Percentiles rank a stretch among this genome's conserved stretches.
Conservation (phyloP, 192 early-diverging fungal genomes). For the Coemansia sp. region DNA sequence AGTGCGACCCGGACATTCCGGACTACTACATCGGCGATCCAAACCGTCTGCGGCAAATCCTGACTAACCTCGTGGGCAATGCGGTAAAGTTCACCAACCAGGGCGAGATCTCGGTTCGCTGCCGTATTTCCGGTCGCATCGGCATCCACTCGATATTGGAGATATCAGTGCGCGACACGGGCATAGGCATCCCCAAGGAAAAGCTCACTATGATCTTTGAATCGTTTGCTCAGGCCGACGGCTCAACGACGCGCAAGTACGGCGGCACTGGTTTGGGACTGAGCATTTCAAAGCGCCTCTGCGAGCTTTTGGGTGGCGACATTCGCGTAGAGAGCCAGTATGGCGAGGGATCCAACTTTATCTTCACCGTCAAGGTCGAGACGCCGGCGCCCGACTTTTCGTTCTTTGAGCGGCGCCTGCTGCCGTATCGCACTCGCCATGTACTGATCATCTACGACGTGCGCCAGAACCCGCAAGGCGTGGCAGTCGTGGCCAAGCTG, state of each 20-base stretch:
- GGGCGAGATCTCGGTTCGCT: conserved; percentile 67
- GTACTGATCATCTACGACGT: conserved; percentile 68
- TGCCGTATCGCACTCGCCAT: conserved; percentile 66
- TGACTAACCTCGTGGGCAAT: conserved; percentile 83
- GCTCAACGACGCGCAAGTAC: conserved; percentile 80
- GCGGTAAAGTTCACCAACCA: conserved; percentile 85
- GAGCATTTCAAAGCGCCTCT: conserved; percentile 79
- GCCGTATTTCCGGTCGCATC: conserved; percentile 40
- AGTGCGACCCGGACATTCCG: conserved; percentile 70
- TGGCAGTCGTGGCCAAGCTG: conserved; percentile 35
- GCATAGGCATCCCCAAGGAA: conserved; percentile 82
- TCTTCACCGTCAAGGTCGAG: conserved; percentile 68
- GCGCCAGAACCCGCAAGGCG: conserved; percentile 41
- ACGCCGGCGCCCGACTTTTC: conserved; percentile 35
- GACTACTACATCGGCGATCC: conserved; percentile 76
- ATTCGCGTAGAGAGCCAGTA: conserved; percentile 77
- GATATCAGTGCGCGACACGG: conserved; percentile 66
- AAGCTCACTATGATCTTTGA: conserved; percentile 79
- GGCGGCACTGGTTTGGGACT: conserved; percentile 87
- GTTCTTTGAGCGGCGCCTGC: conserved; percentile 50
- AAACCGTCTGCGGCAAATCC: conserved; percentile 73
- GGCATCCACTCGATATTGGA: conserved; percentile 61
- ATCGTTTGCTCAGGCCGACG: conserved; percentile 83
- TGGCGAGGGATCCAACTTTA: conserved; percentile 78
- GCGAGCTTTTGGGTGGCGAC: conserved; percentile 75